Base-by-base conservation (phyloP, 768 basidiomycete genomes). In the Dioszegia crocea region DNA sequence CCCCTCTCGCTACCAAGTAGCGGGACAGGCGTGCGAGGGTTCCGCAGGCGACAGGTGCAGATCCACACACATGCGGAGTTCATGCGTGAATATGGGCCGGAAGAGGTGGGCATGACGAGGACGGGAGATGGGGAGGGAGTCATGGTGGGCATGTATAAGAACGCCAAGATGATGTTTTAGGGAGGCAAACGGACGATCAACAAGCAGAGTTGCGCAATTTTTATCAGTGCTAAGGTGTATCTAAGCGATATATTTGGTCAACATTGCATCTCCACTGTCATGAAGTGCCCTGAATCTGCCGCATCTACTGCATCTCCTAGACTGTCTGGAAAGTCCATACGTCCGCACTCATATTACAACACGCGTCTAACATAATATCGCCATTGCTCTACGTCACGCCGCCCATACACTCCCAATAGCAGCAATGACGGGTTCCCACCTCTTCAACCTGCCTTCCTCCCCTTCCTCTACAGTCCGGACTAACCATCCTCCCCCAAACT, bases 101-200 rank as follows among this genome's bases (percentile, higher is more conserved):
- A 66, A 24, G 64, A 70, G 38, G 70, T 90, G 31, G 39, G 27
- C 2, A 3, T n/a, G 21, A 59, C 61, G 21, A 81, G 81, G 44
- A 77, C 91, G 54, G 80, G 79, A 61, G 92, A 84, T 73, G 90
- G 92, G 50, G 89, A 89, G 78, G 93, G 92, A 74, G 89, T 92
- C 6, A 81, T 96, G 82, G 70, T 92, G 56, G 85, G 87, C 66
- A 92, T 87, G 76, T 97, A 96, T 76, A 84, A 87, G 77, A 96
- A 96, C 79, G 92, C 92, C 61, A 91, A 92, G 76, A 86, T 96
- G 73, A 80, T 94, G 70, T 94, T 94, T 67, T 94, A 66, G 43
- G 12, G 8, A 10, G 26, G 16, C 23, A 30, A n/a, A 21, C 19
- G 16, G 21, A 11, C 4, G 33, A n/a, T n/a, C n/a, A n/a, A n/a